These are phyloP conservation scores for Fusarium tricinctum DNA, from an alignment of 2,329 filamentous ascomycete species.

Conservation along the genomic window DNA sequence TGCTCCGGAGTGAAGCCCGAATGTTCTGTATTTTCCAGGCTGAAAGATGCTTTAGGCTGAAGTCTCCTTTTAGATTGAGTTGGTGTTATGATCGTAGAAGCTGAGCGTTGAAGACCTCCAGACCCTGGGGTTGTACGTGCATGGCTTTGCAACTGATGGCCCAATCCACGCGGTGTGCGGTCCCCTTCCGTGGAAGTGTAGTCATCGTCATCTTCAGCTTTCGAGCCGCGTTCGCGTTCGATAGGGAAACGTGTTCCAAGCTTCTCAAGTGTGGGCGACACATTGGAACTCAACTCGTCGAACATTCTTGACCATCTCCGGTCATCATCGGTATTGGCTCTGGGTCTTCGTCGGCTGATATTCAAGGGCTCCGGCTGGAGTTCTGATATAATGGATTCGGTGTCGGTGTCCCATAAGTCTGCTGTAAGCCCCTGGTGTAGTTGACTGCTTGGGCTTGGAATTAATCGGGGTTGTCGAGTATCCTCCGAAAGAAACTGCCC, in stretches of 20 bases:
- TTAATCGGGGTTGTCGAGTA: constrained; percentile 29
- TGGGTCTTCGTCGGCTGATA: constrained; percentile 30
- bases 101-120: constrained; percentile 26
- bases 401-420: constrained; percentile 40
- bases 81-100: constrained; percentile 42
- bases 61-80: constrained; percentile 31
- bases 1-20: constrained; percentile 46
- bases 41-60: constrained; percentile 31
- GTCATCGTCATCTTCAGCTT: neutral
- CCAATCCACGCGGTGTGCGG: constrained; percentile 9
- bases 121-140: constrained; percentile 5
- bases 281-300: constrained; percentile 20
- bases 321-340: constrained; percentile 13
- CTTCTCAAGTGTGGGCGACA: constrained; percentile 8
- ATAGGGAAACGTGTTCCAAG: constrained; percentile 9
- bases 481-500: constrained; percentile 43
- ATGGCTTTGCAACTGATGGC: constrained; percentile 8
- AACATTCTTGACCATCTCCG: constrained; percentile 36
- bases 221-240: neutral
- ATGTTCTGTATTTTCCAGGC: constrained; percentile 23
- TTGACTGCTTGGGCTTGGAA: constrained; percentile 33
- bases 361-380: constrained; percentile 48
- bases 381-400: constrained; percentile 34
- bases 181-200: constrained; percentile 10
- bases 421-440: constrained; percentile 41